Evolutionary conservation across 2,329 filamentous ascomycete genomes (phyloP).

Genomic region (Fusarium bulbicola): DNA sequence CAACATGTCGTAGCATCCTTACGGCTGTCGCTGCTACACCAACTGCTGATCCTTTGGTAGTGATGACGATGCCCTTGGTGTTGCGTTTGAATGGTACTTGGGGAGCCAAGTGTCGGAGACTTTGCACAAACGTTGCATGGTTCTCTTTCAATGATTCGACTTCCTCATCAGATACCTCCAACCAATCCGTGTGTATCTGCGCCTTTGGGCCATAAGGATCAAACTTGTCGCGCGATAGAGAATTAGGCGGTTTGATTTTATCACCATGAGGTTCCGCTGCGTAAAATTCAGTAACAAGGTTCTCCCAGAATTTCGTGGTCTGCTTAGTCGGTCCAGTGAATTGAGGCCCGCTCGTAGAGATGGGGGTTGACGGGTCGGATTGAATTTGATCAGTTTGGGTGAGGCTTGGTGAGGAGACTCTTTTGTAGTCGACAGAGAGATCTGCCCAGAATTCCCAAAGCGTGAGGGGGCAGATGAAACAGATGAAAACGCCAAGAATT

Average conservation of each 20-base stretch:
- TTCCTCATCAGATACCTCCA: slow-evolving; percentile 16
- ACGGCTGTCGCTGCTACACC: slow-evolving; percentile 36
- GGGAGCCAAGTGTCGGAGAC: slow-evolving; percentile 13
- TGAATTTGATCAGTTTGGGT: neutral
- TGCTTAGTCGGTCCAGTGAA: slow-evolving; percentile 23
- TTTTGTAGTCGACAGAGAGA: slow-evolving; percentile 19
- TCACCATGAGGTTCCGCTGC: slow-evolving; percentile 23
- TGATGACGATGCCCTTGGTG: slow-evolving; percentile 36
- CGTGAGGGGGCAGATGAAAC: slow-evolving; percentile 23
- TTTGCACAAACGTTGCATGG: slow-evolving; percentile 23
- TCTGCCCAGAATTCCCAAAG: slow-evolving; percentile 33
- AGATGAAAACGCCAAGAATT: slow-evolving; percentile 11
- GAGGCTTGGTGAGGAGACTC: slow-evolving; percentile 2
- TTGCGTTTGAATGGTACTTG: slow-evolving; percentile 16
- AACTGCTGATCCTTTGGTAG: slow-evolving; percentile 20
- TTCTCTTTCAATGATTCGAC: slow-evolving; percentile 25
- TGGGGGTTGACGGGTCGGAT: neutral
- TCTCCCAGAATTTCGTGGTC: slow-evolving; percentile 29
- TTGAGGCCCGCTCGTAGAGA: neutral
- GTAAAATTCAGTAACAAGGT: slow-evolving; percentile 11
- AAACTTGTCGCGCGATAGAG: slow-evolving; percentile 28
- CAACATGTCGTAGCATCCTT: slow-evolving; percentile 35
- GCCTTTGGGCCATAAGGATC: slow-evolving; percentile 17
- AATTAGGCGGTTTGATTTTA: slow-evolving; percentile 9
- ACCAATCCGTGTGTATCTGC: slow-evolving; percentile 17